Evolutionary conservation across 257 asterid species (phyloP).

Genomic region (Solanum appendiculatum): DNA sequence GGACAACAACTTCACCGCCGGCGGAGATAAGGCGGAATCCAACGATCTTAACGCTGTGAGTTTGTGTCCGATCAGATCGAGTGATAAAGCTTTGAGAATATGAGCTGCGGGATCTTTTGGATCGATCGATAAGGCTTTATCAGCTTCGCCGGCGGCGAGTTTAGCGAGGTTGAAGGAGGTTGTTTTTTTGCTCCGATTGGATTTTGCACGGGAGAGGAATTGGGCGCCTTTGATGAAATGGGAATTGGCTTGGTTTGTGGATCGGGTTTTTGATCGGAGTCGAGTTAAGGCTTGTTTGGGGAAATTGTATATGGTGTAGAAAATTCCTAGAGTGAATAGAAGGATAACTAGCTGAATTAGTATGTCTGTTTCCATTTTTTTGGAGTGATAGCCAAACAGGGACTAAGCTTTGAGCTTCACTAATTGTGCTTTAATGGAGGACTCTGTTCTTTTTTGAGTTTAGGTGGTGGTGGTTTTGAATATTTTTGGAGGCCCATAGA

Average conservation of each 20-base stretch:
- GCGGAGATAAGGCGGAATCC: constrained; percentile 56
- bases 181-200: constrained; percentile 37
- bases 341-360: constrained; percentile 42
- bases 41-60: constrained; percentile 55
- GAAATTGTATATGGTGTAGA: constrained; percentile 46
- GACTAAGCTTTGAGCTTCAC: not conserved
- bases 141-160: constrained; percentile 72
- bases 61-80: constrained; percentile 58
- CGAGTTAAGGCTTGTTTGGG: constrained; percentile 53
- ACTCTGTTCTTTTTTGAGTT: not conserved
- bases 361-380: constrained; percentile 36
- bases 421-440: not conserved
- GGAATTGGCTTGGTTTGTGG: constrained; percentile 55
- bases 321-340: constrained; percentile 40
- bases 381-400: not conserved
- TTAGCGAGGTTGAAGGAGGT: constrained; percentile 51
- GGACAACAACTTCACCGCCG: constrained; percentile 53
- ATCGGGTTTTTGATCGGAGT: constrained; percentile 54
- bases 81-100: constrained; percentile 75
- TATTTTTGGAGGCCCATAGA: not conserved
- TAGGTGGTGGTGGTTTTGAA: not conserved
- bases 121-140: constrained; percentile 51
- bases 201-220: constrained; percentile 69
- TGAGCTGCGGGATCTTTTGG: constrained; percentile 83
- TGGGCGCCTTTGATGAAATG: constrained; percentile 84